Evolutionary conservation across 2,329 filamentous ascomycete genomes (phyloP), one percentile per base, ranked within the genome.

Genomic region (Colletotrichum cereale): DNA sequence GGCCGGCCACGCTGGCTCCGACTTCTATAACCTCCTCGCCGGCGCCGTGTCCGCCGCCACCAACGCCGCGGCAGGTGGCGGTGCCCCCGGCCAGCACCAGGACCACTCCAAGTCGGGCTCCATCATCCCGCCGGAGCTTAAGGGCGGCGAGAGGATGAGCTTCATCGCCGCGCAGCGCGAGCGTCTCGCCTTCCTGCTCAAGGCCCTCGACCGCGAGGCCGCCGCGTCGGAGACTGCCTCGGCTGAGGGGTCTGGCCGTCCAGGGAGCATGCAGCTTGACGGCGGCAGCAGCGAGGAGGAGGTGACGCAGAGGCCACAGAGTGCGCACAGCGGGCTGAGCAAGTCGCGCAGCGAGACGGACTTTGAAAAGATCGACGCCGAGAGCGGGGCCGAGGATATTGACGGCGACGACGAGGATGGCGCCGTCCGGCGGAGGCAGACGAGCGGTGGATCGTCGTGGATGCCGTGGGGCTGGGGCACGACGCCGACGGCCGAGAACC

Each of bases 301-400:
- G 34, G 29, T 77, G 26, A 77, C 80, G 3, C 81, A 85, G 73
- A 82, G 86, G 62, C 84, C 82, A 38, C 80, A 84, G 71, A 84
- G 84, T 73, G 84, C 86, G n/a, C 80, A 85, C 57, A 88, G 86
- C 73, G 89, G 85, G 3, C 82, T 97, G 76, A 92, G 89, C 76
- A 96, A 96, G 83, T 96, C 93, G 78, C 90, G 91, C 74, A 97
- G 93, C 80, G 95, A 97, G 79, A 89, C 89, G 26, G 96, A 97
- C 76, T 98, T 98, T 78, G 95, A 97, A 78, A 93, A 94, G 79
- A 93, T 97, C 75, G 93, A 96, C 73, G 90, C 91, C 42, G 92
- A 95, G 78, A 92, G 90, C 77, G 87, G 87, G 12, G 84, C 84
- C 34, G 90, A 89, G 77, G 75, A 77, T 21, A 58, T 67, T 24